Evolutionary conservation across 208 protist genomes (phyloP).

Genomic region (Wallacemonas sp.): DNA sequence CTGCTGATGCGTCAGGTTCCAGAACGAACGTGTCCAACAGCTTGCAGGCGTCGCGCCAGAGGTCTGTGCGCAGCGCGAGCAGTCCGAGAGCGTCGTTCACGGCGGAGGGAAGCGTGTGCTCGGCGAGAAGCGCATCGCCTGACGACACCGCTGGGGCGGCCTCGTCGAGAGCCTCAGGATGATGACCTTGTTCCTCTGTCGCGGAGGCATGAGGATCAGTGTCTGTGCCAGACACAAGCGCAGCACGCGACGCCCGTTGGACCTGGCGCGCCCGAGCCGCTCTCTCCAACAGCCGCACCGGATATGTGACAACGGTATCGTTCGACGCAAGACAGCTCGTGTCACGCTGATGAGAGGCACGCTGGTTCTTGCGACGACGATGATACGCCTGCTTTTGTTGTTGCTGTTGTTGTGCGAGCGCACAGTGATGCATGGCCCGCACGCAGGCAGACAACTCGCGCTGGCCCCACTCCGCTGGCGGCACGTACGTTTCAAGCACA

Average conservation of each 20-base stretch:
- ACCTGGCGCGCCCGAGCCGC: constrained; percentile 1
- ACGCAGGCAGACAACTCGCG: constrained; percentile 55
- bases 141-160: neutral
- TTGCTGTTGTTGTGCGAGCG: constrained; percentile 1
- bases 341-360: too few relatives aligned
- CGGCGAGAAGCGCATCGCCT: neutral
- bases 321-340: too few relatives aligned
- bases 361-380: too few relatives aligned
- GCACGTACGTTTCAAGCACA: constrained; percentile 37
- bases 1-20: neutral
- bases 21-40: constrained; percentile 42
- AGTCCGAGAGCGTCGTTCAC: constrained; percentile 67
- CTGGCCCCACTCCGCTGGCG: constrained; percentile 51
- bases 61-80: constrained; percentile 23
- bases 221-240: too few relatives aligned
- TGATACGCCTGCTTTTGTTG: too few relatives aligned
- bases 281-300: constrained; percentile 22
- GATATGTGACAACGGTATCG: constrained; percentile 3
- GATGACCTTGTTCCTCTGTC: too few relatives aligned
- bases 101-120: constrained; percentile 39
- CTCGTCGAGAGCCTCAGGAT: too few relatives aligned
- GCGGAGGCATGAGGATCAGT: neutral
- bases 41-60: constrained; percentile 46
- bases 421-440: constrained; percentile 49
- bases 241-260: too few relatives aligned